A percentile compares a stretch with the other conserved stretches of the same genome.
phyloP scores from a whole-genome alignment of 345 rosid species.

The Trapa bicornis region DNA sequence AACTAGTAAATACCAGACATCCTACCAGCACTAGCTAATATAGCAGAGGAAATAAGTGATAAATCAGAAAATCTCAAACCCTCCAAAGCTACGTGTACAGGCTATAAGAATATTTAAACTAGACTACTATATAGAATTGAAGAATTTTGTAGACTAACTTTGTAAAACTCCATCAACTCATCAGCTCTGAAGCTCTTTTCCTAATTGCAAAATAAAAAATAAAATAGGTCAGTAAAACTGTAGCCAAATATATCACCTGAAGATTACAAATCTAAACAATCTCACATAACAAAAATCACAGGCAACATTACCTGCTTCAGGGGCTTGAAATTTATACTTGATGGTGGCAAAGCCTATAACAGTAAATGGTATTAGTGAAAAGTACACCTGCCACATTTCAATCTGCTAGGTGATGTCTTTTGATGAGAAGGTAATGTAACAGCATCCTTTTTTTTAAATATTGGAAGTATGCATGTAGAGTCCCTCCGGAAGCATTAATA shows the following conservation, averaged over 20 bases:
- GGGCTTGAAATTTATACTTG: conserved; percentile 60
- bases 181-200: conserved; percentile 59
- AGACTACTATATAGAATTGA: not conserved
- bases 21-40: not conserved
- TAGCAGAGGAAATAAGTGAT: not conserved
- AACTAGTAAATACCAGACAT: not conserved
- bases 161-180: conserved; percentile 65
- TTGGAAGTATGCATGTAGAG: no score
- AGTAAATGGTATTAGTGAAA: conserved; percentile 7
- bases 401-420: not conserved
- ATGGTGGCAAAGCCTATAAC: conserved; percentile 62
- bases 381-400: not conserved
- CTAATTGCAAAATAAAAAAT: conserved; percentile 20
- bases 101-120: not conserved
- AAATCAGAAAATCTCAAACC: not conserved
- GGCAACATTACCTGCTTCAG: conserved; percentile 48
- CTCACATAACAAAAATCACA: not conserved
- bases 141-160: conserved; percentile 26
- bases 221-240: conserved; percentile 7
- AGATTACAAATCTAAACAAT: not conserved
- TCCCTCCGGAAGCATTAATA: not conserved
- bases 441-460: not conserved
- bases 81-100: not conserved
- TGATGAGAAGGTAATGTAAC: not conserved
- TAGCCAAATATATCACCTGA: not conserved